phyloP scores from a whole-genome alignment of 1,284 basidiomycete species.

The Trametes pubescens region DNA sequence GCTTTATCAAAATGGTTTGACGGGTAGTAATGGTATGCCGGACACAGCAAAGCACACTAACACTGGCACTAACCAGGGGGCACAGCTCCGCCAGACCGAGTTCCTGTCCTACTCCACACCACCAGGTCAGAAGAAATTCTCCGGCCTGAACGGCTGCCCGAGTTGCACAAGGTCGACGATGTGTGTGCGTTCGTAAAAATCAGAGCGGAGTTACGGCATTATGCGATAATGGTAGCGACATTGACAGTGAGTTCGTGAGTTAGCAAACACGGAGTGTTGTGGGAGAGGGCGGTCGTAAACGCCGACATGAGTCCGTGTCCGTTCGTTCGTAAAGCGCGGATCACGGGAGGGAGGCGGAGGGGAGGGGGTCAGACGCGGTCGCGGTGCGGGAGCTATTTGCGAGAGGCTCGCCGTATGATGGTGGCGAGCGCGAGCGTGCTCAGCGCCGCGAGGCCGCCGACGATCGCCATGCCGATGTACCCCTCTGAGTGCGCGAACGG shows the following conservation, averaged over 20 bases:
- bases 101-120: not conserved
- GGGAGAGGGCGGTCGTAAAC: not conserved
- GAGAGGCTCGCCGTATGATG: conserved; percentile 85
- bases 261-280: not conserved
- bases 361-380: conserved; percentile 21
- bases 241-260: conserved; percentile 18
- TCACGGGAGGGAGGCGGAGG: not conserved
- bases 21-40: no score
- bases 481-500: conserved; percentile 64
- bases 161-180: no score
- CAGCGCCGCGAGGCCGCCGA: conserved; percentile 88
- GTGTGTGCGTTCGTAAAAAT: not conserved
- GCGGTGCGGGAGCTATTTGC: conserved; percentile 59
- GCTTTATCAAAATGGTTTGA: no score
- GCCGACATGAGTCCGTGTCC: not conserved
- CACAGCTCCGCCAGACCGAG: no score
- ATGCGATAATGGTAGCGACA: conserved; percentile 22
- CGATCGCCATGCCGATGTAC: conserved; percentile 94
- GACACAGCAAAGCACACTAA: no score
- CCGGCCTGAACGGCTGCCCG: not conserved
- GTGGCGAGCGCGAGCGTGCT: conserved; percentile 85
- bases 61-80: no score
- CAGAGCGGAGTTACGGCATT: conserved; percentile 12
- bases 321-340: conserved; percentile 5
- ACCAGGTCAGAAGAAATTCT: not conserved